Evolutionary conservation across 805 yeast genomes (phyloP).

Genomic region (Ogataea populi-albae): DNA sequence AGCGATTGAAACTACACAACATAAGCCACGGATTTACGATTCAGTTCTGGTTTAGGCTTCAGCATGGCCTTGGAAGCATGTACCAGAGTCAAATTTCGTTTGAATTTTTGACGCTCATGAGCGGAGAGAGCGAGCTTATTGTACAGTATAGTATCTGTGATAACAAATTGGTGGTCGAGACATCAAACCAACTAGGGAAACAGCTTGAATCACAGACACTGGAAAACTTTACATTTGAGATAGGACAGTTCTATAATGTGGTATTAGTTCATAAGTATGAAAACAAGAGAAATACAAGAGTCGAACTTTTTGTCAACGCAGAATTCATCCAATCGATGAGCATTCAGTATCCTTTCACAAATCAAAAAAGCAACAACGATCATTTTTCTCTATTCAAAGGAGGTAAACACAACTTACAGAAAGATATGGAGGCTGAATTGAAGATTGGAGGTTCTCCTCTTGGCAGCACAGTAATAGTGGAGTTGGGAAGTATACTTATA

Average conservation of each 20-base stretch:
- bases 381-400: too few relatives aligned
- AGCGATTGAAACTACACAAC: slow-evolving; percentile 12
- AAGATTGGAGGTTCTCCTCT: slow-evolving; percentile 23
- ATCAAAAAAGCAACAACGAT: too few relatives aligned
- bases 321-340: slow-evolving; percentile 37
- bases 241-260: slow-evolving; percentile 25
- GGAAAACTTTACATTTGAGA: slow-evolving; percentile 29
- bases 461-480: slow-evolving; percentile 25
- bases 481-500: slow-evolving; percentile 36
- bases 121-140: slow-evolving; percentile 4
- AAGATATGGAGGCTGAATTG: slow-evolving; percentile 1
- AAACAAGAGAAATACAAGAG: slow-evolving; percentile 27
- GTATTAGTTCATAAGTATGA: slow-evolving; percentile 25
- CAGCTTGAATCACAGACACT: slow-evolving; percentile 17
- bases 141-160: slow-evolving; percentile 20
- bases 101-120: slow-evolving; percentile 6
- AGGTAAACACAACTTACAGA: too few relatives aligned
- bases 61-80: slow-evolving; percentile 5
- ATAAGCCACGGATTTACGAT: slow-evolving; percentile 21
- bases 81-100: slow-evolving; percentile 1
- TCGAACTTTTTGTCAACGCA: slow-evolving; percentile 49
- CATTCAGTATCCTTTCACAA: slow-evolving; percentile 12
- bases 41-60: slow-evolving; percentile 26
- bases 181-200: slow-evolving; percentile 5
- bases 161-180: slow-evolving; percentile 14